A percentile compares a stretch with the other conserved stretches of the same genome.
Conservation (phyloP, 2,329 filamentous ascomycete species). For the Bipolaris victoriae region DNA sequence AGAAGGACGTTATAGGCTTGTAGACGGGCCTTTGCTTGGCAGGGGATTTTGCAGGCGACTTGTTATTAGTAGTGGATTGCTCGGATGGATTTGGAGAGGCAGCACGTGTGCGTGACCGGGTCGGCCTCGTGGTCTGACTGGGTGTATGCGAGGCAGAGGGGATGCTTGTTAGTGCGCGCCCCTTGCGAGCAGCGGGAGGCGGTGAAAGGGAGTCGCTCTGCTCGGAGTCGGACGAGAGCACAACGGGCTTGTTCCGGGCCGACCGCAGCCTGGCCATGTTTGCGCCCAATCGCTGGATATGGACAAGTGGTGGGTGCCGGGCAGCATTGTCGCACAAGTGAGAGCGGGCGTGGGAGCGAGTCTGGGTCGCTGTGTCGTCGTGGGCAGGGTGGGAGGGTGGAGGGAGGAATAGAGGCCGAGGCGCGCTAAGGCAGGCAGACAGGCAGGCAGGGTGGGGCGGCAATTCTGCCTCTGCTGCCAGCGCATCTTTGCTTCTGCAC, state of each 20-base stretch:
- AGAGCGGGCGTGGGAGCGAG: slow-evolving; percentile 6
- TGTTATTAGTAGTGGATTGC: slow-evolving; percentile 24
- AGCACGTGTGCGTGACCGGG: slow-evolving; percentile 29
- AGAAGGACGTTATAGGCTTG: slow-evolving; percentile 58
- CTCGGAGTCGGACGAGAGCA: slow-evolving; percentile 47
- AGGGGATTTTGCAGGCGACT: slow-evolving; percentile 39
- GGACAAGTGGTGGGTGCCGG: slow-evolving; percentile 20
- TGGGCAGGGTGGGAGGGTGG: background rate
- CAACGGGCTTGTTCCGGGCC: slow-evolving; percentile 45
- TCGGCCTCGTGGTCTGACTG: slow-evolving; percentile 24
- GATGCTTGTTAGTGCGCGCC: slow-evolving; percentile 34
- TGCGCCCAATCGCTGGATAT: slow-evolving; percentile 36
- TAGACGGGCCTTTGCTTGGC: slow-evolving; percentile 47
- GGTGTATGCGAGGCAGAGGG: slow-evolving; percentile 20
- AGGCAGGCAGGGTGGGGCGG: background rate
- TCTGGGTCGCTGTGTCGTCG: slow-evolving; percentile 1
- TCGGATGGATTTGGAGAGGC: slow-evolving; percentile 30
- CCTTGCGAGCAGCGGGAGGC: slow-evolving; percentile 41
- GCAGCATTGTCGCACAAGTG: slow-evolving; percentile 36
- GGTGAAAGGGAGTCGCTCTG: slow-evolving; percentile 33
- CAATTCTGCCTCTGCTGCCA: slow-evolving; percentile 7
- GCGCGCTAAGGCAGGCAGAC: slow-evolving; percentile 3
- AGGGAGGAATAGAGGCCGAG: slow-evolving; percentile 3
- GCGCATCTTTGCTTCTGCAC: slow-evolving; percentile 16
- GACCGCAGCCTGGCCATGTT: slow-evolving; percentile 50